Base-by-base conservation (phyloP, 768 basidiomycete species). In the Tephrocybe sp. region DNA sequence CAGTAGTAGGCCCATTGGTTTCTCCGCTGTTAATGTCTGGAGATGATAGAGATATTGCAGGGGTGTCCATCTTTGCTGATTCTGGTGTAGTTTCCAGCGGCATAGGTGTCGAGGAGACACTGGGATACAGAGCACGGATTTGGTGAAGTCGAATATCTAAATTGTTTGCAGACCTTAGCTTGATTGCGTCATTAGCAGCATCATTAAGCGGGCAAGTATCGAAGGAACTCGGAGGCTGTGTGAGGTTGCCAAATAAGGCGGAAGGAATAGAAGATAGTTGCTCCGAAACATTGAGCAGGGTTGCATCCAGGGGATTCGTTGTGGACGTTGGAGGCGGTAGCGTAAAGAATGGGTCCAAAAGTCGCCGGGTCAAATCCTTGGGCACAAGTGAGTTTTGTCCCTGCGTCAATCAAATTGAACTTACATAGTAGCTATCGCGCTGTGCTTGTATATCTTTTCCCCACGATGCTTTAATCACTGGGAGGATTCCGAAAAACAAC, bases 391-490 rank as follows among this genome's bases (percentile, higher is more conserved):
- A 61, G 53, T 47, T 47, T 21, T 18, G 25, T 16, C 11, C 40
- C 7, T 12, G 9, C 19, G 19, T 31, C 34, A 45, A 21, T 24
- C 9, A 41, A 39, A 9, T 18, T 45, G 42, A 39, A 69, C 81
- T 34, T 55, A 89, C 88, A 63, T 90, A 90, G 61, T 90, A 91
- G 50, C 75, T 77, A 34, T 84, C 80, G 45, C 88, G 71, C 59
- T 85, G 84, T 54, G 80, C 82, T 31, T 63, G 61, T 36, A 73
- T 69, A 51, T 86, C 84, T 29, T 61, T 65, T n/a, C 66, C 63
- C 88, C 87, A 88, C 6, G 69, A 69, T 4, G 74, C 59, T 61
- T 86, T 88, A 41, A 75, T 61, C 1, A 68, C 60, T 0, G 88
- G 79, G 25, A 88, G 69, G 3, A 78, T 76, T 19, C 84, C 83